Base-by-base conservation (phyloP, 2,329 filamentous ascomycete genomes). In the Gyromitra esculenta region DNA sequence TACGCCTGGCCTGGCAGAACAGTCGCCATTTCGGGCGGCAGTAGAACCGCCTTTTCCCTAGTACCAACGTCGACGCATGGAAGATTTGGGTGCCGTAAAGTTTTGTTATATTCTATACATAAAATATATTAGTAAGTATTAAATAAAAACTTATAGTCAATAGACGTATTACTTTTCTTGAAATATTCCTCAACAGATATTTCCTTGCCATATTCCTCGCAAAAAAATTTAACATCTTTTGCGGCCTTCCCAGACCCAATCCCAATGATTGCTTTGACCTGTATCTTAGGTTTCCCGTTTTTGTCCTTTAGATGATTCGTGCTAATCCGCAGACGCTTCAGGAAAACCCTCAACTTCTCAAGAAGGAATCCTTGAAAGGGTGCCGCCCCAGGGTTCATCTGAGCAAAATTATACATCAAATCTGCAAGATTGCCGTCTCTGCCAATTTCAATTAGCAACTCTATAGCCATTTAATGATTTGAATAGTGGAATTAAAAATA, bases 1-100 rank as follows among this genome's bases (percentile, higher is more conserved):
- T 89, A 86, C 0, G 87, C 83, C 81, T 96, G 92, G 0, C 91
- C 91, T 0, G 88, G 86, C 7, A 89, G 81, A 1, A 96, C 86
- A 2, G 84, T 82, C 77, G 91, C 90, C 5, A 90, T 84, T 81
- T 94, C 91, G 0, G 88, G 87, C 0, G 92, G 91, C 48, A 92
- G 83, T 79, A 91, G 93, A 0, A 85, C 85, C 0, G 91, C 90
- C 9, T 86, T 87, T 6, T 79, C 78, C 37, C 37, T 79, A 9
- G 60, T 79, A 13, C 79, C 79, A 9, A 91, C 85, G 81, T 94
- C 93, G 78, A 94, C 82, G 0, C 93, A 85, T 0, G 91, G 90
- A 3, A 87, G 82, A 1, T 85, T 80, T 0, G 82, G 81, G 13
- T 85, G 80, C 0, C 83, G 69, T 87, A 84, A 21, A 72, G 77